phyloP scores from a whole-genome alignment of 495 filamentous ascomycete species.

The Penicillium cataractarum region DNA sequence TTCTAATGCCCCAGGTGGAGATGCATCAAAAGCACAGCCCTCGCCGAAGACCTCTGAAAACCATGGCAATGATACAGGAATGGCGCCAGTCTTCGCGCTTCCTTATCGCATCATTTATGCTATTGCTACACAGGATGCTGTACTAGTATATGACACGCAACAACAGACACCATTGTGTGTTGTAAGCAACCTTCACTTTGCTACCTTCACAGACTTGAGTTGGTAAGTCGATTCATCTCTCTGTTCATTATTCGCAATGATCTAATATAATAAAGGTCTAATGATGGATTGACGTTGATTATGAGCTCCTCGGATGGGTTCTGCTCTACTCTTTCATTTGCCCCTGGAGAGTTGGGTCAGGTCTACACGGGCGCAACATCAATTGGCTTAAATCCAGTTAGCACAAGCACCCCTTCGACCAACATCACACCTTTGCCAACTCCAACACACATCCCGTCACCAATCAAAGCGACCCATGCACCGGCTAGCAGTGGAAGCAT shows the following conservation, averaged over 20 bases:
- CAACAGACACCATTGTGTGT: conserved; percentile 90
- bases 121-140: conserved; percentile 94
- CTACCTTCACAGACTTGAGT: conserved; percentile 93
- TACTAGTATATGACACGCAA: conserved; percentile 97
- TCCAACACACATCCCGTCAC: conserved; percentile 65
- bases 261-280: conserved; percentile 68
- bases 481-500: conserved; percentile 31
- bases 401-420: conserved; percentile 50
- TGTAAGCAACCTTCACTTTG: conserved; percentile 95
- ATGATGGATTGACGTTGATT: conserved; percentile 85
- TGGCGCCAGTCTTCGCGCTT: conserved; percentile 75
- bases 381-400: conserved; percentile 47
- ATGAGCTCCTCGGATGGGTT: conserved; percentile 99
- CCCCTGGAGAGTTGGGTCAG: conserved; percentile 84
- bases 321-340: conserved; percentile 88
- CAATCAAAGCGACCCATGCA: conserved; percentile 54
- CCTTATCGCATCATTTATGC: conserved; percentile 96
- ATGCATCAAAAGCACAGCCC: conserved; percentile 47
- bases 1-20: conserved; percentile 47
- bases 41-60: conserved; percentile 57
- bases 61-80: conserved; percentile 54
- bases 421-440: conserved; percentile 68
- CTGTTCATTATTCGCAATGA: background rate
- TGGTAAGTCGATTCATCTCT: conserved; percentile 68
- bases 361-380: conserved; percentile 71